Evolutionary conservation across 2,329 filamentous ascomycete genomes (phyloP).

Genomic region (Paramyrothecium roridum): DNA sequence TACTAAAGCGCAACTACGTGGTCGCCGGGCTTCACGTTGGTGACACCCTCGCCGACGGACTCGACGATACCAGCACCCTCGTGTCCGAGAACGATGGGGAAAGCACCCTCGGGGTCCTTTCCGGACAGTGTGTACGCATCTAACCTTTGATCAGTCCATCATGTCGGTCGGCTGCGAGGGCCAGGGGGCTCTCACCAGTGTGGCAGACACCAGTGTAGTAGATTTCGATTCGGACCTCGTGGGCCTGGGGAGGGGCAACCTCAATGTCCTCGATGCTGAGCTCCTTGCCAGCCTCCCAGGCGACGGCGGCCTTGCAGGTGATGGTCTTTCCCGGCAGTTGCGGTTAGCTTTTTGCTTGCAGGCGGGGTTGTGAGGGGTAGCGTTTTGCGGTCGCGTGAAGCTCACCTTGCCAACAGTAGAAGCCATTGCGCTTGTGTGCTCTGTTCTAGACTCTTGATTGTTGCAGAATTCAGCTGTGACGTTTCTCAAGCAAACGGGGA

Average conservation of each 20-base stretch:
- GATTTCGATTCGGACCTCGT: conserved; percentile 96
- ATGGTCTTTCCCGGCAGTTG: conserved; percentile 62
- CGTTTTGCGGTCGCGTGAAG: conserved; percentile 3
- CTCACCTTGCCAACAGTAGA: conserved; percentile 51
- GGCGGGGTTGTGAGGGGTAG: conserved; percentile 21
- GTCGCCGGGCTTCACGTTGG: conserved; percentile 89
- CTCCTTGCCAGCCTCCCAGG: conserved; percentile 93
- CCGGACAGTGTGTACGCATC: conserved; percentile 94
- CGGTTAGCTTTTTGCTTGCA: conserved; percentile 11
- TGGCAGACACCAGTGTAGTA: conserved; percentile 99
- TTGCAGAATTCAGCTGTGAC: too few relatives aligned
- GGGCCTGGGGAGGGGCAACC: conserved; percentile 80
- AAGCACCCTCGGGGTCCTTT: conserved; percentile 94
- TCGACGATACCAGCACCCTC: conserved; percentile 91
- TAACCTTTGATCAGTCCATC: conserved; percentile 24
- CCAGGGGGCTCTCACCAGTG: conserved; percentile 61
- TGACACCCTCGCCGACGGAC: conserved; percentile 92
- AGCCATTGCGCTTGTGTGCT: conserved; percentile 34
- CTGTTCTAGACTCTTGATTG: neutral
- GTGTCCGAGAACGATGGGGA: conserved; percentile 85
- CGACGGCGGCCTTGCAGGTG: conserved; percentile 94
- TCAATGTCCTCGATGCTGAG: conserved; percentile 89
- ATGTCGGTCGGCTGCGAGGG: neutral
- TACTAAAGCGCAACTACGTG: conserved; percentile 88
- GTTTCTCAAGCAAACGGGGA: neutral